phyloP scores from a whole-genome alignment of 345 rosid species.

The Angophora floribunda region DNA sequence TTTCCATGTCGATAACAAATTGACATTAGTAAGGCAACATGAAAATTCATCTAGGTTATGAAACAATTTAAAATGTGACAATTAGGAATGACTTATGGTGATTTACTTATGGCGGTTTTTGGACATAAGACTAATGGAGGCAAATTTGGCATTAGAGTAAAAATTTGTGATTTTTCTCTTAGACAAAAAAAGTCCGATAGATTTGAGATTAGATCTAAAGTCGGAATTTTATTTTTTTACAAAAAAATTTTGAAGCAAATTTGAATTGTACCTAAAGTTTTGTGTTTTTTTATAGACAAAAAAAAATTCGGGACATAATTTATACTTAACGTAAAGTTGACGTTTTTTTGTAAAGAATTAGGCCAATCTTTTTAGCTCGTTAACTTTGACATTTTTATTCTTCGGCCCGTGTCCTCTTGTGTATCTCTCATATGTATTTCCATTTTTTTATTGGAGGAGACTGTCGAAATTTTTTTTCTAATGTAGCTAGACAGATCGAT shows the following conservation, averaged over 20 bases:
- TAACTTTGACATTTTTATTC: not conserved
- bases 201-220: not conserved
- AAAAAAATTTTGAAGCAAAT: rapidly evolving
- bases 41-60: no score
- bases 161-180: no score
- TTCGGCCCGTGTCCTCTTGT: not conserved
- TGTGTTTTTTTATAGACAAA: rapidly evolving
- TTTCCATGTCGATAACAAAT: no score
- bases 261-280: rapidly evolving
- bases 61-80: not conserved
- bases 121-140: no score
- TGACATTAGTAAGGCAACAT: rapidly evolving
- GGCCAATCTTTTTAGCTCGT: not conserved
- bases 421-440: not conserved
- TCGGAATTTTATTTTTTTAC: rapidly evolving
- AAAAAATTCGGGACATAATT: not conserved
- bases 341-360: not conserved
- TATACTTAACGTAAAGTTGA: not conserved
- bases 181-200: no score
- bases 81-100: no score
- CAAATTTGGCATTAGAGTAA: rapidly evolving
- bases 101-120: no score
- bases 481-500: no score
- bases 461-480: not conserved
- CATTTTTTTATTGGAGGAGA: not conserved